phyloP scores from a whole-genome alignment of 2,329 filamentous ascomycete species.

The Colletotrichum chrysophilum region DNA sequence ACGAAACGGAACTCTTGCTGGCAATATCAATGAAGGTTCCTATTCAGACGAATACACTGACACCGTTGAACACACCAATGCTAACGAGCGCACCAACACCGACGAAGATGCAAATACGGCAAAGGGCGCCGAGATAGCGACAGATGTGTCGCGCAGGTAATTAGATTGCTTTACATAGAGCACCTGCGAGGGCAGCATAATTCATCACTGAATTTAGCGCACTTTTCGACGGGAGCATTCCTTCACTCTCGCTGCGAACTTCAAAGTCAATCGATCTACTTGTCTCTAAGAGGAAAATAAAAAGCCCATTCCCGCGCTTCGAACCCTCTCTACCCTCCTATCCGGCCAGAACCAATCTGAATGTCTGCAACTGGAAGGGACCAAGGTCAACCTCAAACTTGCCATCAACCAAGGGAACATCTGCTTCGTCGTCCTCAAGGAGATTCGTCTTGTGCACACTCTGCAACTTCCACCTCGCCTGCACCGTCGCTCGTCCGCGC shows the following conservation, averaged over 20 bases:
- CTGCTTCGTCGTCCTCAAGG: constrained; percentile 67
- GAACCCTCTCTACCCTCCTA: background rate
- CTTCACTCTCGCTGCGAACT: background rate
- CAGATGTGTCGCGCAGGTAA: background rate
- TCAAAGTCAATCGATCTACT: background rate
- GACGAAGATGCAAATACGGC: background rate
- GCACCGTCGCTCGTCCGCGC: constrained; percentile 58
- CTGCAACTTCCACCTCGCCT: constrained; percentile 53
- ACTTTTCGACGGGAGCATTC: background rate
- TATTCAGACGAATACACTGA: background rate
- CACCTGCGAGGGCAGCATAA: background rate
- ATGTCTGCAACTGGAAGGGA: constrained; percentile 66
- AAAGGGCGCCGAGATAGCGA: background rate
- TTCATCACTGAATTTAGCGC: background rate
- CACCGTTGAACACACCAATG: background rate
- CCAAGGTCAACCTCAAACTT: constrained; percentile 52
- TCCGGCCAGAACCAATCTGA: constrained; percentile 43
- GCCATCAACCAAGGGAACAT: constrained; percentile 40
- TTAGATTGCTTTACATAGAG: background rate
- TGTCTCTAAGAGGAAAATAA: background rate
- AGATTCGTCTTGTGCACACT: constrained; percentile 68
- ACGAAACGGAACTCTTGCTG: background rate
- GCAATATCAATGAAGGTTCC: background rate
- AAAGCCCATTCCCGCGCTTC: background rate
- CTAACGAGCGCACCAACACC: background rate